phyloP scores from a whole-genome alignment of 441 rosid species.

The Eutrema salsugineum region DNA sequence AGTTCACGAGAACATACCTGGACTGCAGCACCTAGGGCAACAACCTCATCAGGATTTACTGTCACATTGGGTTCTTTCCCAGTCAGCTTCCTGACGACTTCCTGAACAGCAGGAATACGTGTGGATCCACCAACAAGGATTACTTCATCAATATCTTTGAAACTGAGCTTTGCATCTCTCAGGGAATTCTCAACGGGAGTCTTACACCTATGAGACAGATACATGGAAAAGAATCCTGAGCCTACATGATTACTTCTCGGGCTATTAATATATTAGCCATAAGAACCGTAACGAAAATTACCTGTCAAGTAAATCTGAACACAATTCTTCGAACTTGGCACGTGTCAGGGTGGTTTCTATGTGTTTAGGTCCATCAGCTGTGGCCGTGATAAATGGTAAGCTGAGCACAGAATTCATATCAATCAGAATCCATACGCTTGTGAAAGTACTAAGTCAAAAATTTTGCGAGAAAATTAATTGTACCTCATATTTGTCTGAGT shows the following conservation, averaged over 20 bases:
- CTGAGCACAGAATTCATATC: slow-evolving; percentile 29
- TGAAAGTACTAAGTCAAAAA: not conserved
- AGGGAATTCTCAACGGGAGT: slow-evolving; percentile 81
- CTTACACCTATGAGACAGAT: slow-evolving; percentile 49
- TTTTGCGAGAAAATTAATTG: not conserved
- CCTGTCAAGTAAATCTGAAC: slow-evolving; percentile 92
- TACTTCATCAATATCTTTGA: slow-evolving; percentile 88
- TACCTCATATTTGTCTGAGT: slow-evolving; percentile 64
- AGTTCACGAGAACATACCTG: slow-evolving; percentile 56
- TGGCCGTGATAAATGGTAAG: slow-evolving; percentile 95
- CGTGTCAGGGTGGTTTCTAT: slow-evolving; percentile 90
- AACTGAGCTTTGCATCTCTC: slow-evolving; percentile 82
- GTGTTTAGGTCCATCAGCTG: slow-evolving; percentile 96
- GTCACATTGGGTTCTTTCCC: slow-evolving; percentile 94
- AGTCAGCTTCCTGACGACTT: slow-evolving; percentile 78
- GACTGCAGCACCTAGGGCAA: slow-evolving; percentile 95
- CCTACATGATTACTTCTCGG: not conserved
- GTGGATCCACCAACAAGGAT: slow-evolving; percentile 99
- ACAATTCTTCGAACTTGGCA: slow-evolving; percentile 86
- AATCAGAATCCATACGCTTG: not conserved
- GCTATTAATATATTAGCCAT: not conserved
- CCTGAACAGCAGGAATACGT: slow-evolving; percentile 91
- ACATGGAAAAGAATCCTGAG: not conserved
- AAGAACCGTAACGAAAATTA: slow-evolving; percentile 7
- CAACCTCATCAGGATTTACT: slow-evolving; percentile 95